phyloP scores from a whole-genome alignment of 768 basidiomycete genomes.

The Pisolithus orientalis region DNA sequence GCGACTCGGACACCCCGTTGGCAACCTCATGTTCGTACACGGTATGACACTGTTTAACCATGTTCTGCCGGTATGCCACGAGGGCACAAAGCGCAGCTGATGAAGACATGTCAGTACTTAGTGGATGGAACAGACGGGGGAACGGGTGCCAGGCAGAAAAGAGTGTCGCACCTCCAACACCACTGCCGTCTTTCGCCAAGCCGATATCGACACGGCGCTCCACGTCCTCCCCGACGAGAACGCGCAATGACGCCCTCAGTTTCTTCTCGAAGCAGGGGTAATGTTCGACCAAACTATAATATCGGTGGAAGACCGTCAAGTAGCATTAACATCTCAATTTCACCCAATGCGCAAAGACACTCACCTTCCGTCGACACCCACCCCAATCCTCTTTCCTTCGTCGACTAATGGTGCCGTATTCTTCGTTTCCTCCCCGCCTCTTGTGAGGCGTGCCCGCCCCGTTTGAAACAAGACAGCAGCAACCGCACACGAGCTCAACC shows the following conservation, averaged over 20 bases:
- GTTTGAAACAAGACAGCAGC: conserved; percentile 85
- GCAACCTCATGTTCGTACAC: conserved; percentile 4
- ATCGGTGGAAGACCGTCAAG: neutral
- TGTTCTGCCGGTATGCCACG: conserved; percentile 22
- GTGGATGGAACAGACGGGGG: neutral
- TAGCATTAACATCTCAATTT: no score
- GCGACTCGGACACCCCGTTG: conserved; percentile 7
- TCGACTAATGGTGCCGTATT: conserved; percentile 13
- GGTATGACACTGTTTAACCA: conserved; percentile 8
- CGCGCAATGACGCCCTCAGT: conserved; percentile 67
- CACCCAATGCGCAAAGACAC: conserved; percentile 5
- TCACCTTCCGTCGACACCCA: conserved; percentile 93
- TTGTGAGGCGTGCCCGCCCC: conserved; percentile 49
- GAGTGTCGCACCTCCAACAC: conserved; percentile 80
- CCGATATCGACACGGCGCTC: conserved; percentile 82
- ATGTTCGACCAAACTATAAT: conserved; percentile 74
- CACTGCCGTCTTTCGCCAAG: conserved; percentile 95
- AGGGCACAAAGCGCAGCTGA: conserved; percentile 85
- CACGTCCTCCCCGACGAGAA: conserved; percentile 72
- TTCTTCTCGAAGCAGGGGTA: conserved; percentile 82
- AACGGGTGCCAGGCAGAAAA: neutral
- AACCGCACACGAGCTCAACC: conserved; percentile 80
- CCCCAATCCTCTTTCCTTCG: conserved; percentile 50
- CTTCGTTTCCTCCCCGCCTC: conserved; percentile 24
- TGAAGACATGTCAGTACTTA: neutral